Percentiles rank a stretch among this genome's conserved stretches.
These are phyloP conservation scores for Syzygium aqueum DNA, from an alignment of 345 rosid species.

Conservation along the genomic window DNA sequence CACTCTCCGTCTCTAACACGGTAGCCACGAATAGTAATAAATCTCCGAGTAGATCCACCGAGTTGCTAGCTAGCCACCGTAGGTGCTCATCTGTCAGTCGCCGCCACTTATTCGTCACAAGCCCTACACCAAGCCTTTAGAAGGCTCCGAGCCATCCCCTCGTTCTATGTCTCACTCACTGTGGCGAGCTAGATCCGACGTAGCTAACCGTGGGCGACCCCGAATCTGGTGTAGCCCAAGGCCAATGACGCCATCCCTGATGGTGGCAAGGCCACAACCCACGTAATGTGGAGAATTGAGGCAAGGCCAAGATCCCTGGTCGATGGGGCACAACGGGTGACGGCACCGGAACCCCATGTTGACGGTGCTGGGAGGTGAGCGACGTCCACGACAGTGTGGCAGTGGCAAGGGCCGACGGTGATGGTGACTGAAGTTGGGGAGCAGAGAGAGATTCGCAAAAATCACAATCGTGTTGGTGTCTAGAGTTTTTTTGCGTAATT, in stretches of 20 bases:
- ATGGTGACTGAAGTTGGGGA: background rate
- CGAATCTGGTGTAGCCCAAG: background rate
- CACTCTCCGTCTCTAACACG: fast-evolving
- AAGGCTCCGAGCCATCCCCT: no score
- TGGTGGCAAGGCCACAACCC: background rate
- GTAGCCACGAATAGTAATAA: background rate
- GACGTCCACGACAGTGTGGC: background rate
- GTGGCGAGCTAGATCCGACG: no score
- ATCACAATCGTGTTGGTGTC: no score
- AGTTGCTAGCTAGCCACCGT: background rate
- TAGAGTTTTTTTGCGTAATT: no score
- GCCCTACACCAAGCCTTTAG: background rate
- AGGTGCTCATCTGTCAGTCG: background rate
- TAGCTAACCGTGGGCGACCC: no score
- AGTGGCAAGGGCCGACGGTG: background rate
- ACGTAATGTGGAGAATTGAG: background rate
- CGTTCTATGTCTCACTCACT: no score
- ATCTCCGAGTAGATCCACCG: background rate
- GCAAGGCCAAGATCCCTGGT: fast-evolving
- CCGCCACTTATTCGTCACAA: background rate
- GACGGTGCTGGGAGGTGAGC: background rate
- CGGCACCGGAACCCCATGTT: background rate
- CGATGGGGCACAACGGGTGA: fast-evolving
- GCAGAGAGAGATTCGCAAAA: background rate
- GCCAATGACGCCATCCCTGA: background rate